Conservation (phyloP, 2,329 filamentous ascomycete genomes). For the Fusarium incarnatum region DNA sequence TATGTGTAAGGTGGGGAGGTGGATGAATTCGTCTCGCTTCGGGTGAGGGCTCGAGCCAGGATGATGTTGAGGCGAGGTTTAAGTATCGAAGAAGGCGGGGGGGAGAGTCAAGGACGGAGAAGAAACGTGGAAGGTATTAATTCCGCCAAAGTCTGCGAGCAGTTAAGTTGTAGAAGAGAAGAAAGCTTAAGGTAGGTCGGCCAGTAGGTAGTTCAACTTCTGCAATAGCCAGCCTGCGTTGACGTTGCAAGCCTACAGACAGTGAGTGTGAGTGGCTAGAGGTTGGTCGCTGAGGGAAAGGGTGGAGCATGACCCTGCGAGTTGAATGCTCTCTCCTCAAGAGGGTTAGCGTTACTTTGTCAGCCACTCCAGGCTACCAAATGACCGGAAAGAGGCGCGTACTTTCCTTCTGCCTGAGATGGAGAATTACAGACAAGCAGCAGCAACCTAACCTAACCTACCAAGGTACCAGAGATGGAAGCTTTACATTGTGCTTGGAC, state of each 20-base stretch:
- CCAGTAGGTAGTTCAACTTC: neutral
- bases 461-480: neutral
- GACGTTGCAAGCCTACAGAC: conserved; percentile 35
- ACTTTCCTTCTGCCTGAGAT: conserved; percentile 26
- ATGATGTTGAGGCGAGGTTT: conserved; percentile 1
- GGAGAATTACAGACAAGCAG: neutral
- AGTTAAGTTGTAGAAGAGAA: conserved; percentile 19
- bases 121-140: conserved; percentile 10
- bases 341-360: conserved; percentile 20
- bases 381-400: conserved; percentile 36
- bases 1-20: conserved; percentile 38
- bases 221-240: conserved; percentile 19
- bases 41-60: conserved; percentile 17
- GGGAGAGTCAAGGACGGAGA: conserved; percentile 9
- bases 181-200: conserved; percentile 22
- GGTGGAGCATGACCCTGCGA: conserved; percentile 30
- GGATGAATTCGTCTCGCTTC: conserved; percentile 22
- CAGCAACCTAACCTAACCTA: neutral
- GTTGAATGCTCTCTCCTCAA: conserved; percentile 18
- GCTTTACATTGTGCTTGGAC: neutral
- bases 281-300: conserved; percentile 16
- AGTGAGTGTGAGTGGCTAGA: conserved; percentile 1
- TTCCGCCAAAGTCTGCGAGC: conserved; percentile 19
- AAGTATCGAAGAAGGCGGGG: conserved; percentile 8
- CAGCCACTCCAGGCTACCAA: conserved; percentile 38